phyloP scores from a whole-genome alignment of 2,329 filamentous ascomycete species.

The Stylonectria norvegica region DNA sequence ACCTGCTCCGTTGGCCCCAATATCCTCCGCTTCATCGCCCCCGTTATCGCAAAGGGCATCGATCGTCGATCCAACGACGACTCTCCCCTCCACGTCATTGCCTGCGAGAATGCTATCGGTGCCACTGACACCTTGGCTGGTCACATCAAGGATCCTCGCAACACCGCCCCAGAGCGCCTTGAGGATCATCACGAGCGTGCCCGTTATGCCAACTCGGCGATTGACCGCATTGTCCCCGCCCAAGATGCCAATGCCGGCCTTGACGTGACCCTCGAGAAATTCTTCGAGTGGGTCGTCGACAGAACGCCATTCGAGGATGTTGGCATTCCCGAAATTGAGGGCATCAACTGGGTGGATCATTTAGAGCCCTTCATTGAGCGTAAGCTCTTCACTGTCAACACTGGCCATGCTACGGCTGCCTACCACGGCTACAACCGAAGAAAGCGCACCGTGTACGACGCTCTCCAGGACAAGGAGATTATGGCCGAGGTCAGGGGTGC shows the following conservation, averaged over 20 bases:
- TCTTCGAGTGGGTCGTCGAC: slow-evolving; percentile 99
- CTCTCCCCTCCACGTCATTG: slow-evolving; percentile 83
- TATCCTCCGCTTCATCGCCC: slow-evolving; percentile 93
- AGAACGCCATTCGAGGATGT: slow-evolving; percentile 73
- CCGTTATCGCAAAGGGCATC: slow-evolving; percentile 92
- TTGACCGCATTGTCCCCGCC: slow-evolving; percentile 95
- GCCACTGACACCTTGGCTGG: slow-evolving; percentile 84
- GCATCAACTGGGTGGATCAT: slow-evolving; percentile 90
- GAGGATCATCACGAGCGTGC: slow-evolving; percentile 69
- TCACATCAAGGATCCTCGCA: slow-evolving; percentile 71
- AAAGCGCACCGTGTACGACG: slow-evolving; percentile 86
- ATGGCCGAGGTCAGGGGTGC: slow-evolving; percentile 74
- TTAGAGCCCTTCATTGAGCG: slow-evolving; percentile 96
- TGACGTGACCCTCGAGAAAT: slow-evolving; percentile 94
- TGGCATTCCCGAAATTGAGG: slow-evolving; percentile 67
- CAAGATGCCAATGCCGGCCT: slow-evolving; percentile 78
- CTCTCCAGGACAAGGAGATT: slow-evolving; percentile 77
- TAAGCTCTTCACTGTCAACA: slow-evolving; percentile 99
- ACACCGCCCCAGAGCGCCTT: slow-evolving; percentile 67
- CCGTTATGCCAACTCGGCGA: slow-evolving; percentile 93
- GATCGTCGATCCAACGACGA: slow-evolving; percentile 63
- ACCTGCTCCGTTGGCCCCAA: slow-evolving; percentile 97
- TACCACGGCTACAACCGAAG: slow-evolving; percentile 89
- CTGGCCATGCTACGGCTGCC: slow-evolving; percentile 89
- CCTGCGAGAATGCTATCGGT: slow-evolving; percentile 96